Conservation (phyloP, 2,329 filamentous ascomycete genomes). For the Alternaria brassicicola region DNA sequence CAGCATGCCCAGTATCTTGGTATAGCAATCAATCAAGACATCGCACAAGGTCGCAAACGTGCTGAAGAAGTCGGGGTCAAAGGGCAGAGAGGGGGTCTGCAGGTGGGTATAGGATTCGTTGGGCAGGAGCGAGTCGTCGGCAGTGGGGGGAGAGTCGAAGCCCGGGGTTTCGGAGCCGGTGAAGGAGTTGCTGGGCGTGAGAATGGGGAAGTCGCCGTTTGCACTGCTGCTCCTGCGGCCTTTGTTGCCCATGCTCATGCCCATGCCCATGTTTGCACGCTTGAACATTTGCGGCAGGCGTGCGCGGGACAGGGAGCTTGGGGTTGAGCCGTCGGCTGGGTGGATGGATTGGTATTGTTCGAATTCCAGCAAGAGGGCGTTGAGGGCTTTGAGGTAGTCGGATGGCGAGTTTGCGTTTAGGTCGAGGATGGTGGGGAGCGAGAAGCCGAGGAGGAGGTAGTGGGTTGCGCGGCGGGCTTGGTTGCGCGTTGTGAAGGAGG, state of each 20-base stretch:
- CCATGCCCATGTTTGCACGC: slow-evolving; percentile 45
- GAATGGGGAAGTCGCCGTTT: slow-evolving; percentile 54
- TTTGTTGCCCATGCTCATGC: slow-evolving; percentile 48
- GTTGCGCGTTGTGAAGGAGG: slow-evolving; percentile 83
- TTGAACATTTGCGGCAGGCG: slow-evolving; percentile 67
- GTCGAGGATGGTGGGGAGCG: slow-evolving; percentile 86
- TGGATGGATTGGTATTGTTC: slow-evolving; percentile 91
- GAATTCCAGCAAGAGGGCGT: slow-evolving; percentile 86
- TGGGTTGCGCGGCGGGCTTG: slow-evolving; percentile 90
- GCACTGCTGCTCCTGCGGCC: slow-evolving; percentile 63
- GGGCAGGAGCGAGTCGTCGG: slow-evolving; percentile 38
- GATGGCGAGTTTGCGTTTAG: slow-evolving; percentile 78
- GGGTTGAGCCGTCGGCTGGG: slow-evolving; percentile 72
- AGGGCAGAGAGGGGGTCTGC: slow-evolving; percentile 88
- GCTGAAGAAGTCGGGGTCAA: slow-evolving; percentile 96
- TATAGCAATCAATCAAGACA: slow-evolving; percentile 91
- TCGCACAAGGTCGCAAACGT: slow-evolving; percentile 96
- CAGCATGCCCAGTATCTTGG: slow-evolving; percentile 75
- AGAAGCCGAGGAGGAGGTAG: slow-evolving; percentile 90
- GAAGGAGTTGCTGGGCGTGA: slow-evolving; percentile 32
- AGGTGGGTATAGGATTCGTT: slow-evolving; percentile 89
- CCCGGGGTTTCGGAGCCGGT: slow-evolving; percentile 30
- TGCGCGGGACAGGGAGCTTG: slow-evolving; percentile 74
- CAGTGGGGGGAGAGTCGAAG: slow-evolving; percentile 42
- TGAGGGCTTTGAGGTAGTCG: slow-evolving; percentile 87